Base-by-base conservation (phyloP, 805 yeast genomes). In the Teunomyces lycoperdinae region DNA sequence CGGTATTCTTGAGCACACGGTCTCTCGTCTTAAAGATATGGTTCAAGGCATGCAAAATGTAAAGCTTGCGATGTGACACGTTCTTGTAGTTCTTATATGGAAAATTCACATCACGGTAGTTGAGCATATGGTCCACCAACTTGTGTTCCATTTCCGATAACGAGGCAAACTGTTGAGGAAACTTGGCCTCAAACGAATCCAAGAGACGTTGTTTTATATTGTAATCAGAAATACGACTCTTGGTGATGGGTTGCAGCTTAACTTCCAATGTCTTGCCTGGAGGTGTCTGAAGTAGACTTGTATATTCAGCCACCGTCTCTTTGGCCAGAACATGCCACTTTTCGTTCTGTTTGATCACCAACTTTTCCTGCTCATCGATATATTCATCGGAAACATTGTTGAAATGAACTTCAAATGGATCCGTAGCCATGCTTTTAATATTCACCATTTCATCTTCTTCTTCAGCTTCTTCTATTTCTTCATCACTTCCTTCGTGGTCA, bases 11-110 rank as follows among this genome's bases (percentile, higher is more conserved):
- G 56, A 92, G 57, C 13, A 92, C 79, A n/a, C 83, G 70, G 64
- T 90, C 97, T 60, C 97, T 78, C 0, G 97, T 89, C 66, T 91
- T 90, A 68, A 74, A 80, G 29, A 94, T 68, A 64, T 92, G 99
- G 58, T 94, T 92, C 46, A 90, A 63, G 4, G 79, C 77, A 68
- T 92, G 99, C 50, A 87, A 60, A 0, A 76, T 62, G 64, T 87
- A 87, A 31, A 87, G 63, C 50, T 80, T 80, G 58, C 83, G 80
- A 58, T 90, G 80, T 2, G 67, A 56, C 11, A 73, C 76, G 50
- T 81, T 80, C n/a, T 73, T 69, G 61, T 71, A 74, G 5, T 74
- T 66, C 34, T 76, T 67, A 51, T 77, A 78, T 14, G 89, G 88
- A 51, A 76, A 79, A 13, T 82, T 67, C 1, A 91, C 61, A 62